Conservation (phyloP, 2,329 filamentous ascomycete genomes). For the Mollisiaceae sp. region DNA sequence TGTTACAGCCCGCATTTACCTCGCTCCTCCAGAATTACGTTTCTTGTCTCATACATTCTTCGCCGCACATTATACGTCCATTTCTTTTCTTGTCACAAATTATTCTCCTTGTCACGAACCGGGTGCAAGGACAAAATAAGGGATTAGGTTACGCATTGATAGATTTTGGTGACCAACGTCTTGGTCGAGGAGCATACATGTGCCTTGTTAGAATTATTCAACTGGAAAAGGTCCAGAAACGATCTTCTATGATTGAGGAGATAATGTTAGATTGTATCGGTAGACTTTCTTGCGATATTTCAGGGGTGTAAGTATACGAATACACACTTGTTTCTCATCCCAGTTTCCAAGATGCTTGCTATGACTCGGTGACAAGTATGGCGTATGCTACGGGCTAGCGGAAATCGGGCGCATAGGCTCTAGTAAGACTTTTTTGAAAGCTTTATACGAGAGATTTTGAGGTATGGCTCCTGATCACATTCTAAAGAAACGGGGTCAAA, state of each 20-base stretch:
- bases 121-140: not conserved
- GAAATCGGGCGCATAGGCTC: too few species aligned
- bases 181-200: not conserved
- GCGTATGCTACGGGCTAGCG: too few species aligned
- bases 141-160: slow-evolving; percentile 4
- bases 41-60: not conserved
- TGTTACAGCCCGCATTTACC: not conserved
- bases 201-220: slow-evolving; percentile 4
- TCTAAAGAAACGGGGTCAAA: too few species aligned
- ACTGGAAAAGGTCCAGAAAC: not conserved
- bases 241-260: not conserved
- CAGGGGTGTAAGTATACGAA: not conserved
- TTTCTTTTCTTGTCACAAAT: slow-evolving; percentile 1
- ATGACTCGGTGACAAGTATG: too few species aligned
- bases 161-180: slow-evolving; percentile 7
- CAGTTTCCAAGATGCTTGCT: not conserved
- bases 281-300: not conserved
- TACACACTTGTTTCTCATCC: slow-evolving; percentile 1
- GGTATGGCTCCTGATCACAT: too few species aligned
- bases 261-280: not conserved
- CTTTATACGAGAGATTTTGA: too few species aligned
- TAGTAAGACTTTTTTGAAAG: too few species aligned
- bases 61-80: not conserved
- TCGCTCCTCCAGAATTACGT: not conserved
- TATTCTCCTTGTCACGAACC: not conserved